These are phyloP conservation scores for Talaromyces sp. DNA, from an alignment of 2,329 filamentous ascomycete species.

Conservation along the genomic window DNA sequence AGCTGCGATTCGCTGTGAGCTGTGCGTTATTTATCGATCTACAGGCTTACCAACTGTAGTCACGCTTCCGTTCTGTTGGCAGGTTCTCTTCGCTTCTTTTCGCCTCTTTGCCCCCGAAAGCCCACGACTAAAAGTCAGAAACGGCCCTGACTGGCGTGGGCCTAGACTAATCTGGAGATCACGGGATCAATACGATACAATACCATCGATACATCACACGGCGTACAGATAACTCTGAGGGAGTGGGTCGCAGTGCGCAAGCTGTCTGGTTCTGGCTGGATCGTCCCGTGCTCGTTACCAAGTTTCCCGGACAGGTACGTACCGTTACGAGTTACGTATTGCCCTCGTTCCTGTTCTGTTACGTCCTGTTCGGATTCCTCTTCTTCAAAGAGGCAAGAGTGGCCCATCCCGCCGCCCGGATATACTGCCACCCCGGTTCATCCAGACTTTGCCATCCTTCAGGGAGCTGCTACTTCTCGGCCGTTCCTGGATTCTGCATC, in stretches of 20 bases:
- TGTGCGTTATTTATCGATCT: conserved; percentile 2
- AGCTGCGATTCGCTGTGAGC: conserved; percentile 1
- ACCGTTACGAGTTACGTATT: background rate
- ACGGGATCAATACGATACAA: conserved; percentile 3
- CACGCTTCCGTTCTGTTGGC: background rate
- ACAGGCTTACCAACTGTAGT: conserved; percentile 3
- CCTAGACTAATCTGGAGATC: background rate
- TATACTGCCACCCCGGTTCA: conserved; percentile 17
- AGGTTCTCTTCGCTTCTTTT: conserved; percentile 10
- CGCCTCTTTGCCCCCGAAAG: background rate
- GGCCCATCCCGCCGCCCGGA: conserved; percentile 13
- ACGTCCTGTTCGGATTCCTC: background rate
- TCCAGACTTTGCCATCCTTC: conserved; percentile 4
- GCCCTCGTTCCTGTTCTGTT: background rate
- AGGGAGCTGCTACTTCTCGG: background rate
- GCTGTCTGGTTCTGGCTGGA: conserved; percentile 6
- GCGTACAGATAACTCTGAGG: background rate
- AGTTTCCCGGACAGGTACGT: conserved; percentile 1
- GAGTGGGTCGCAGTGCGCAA: background rate
- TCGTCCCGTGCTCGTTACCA: conserved; percentile 12
- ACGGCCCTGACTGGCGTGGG: conserved; percentile 2
- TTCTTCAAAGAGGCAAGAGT: background rate
- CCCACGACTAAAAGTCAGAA: background rate
- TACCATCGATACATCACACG: background rate
- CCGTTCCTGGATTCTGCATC: conserved; percentile 8